These are phyloP conservation scores for Cytospora piceae DNA, from an alignment of 2,329 filamentous ascomycete species.

Conservation along the genomic window DNA sequence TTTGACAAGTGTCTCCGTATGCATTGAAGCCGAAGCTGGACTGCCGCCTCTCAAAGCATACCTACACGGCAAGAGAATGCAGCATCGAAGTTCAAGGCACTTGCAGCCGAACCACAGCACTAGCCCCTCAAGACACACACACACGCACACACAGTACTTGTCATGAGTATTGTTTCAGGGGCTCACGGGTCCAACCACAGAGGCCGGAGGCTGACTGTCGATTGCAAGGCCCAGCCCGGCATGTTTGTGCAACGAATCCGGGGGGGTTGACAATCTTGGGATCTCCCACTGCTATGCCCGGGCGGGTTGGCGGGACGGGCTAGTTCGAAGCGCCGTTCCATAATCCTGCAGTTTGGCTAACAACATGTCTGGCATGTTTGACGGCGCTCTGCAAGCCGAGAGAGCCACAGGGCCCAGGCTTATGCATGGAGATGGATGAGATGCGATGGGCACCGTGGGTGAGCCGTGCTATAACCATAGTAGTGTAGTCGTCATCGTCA, in stretches of 20 bases:
- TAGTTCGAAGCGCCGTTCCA: constrained; percentile 14
- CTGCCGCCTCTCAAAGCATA: background rate
- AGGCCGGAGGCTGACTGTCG: background rate
- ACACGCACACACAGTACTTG: background rate
- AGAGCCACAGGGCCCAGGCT: constrained; percentile 20
- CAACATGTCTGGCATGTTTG: constrained; percentile 9
- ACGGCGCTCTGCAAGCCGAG: constrained; percentile 19
- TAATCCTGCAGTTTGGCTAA: constrained; percentile 16
- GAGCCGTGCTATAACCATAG: background rate
- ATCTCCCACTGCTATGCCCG: constrained; percentile 2
- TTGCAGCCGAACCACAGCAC: background rate
- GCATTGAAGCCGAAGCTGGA: background rate
- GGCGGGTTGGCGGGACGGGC: constrained; percentile 17
- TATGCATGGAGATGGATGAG: constrained; percentile 7
- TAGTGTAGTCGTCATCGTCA: background rate
- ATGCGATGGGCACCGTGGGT: background rate
- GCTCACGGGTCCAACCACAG: too few relatives aligned
- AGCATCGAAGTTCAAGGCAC: background rate
- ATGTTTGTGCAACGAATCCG: constrained; percentile 21
- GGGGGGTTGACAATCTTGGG: constrained; percentile 10
- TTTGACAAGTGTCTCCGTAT: background rate
- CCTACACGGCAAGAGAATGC: too few relatives aligned
- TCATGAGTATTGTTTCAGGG: background rate
- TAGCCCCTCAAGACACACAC: background rate
- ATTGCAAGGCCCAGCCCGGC: constrained; percentile 17